These are phyloP conservation scores for Hippophae rhamnoides DNA, from an alignment of 306 rosid species.

Conservation along the genomic window DNA sequence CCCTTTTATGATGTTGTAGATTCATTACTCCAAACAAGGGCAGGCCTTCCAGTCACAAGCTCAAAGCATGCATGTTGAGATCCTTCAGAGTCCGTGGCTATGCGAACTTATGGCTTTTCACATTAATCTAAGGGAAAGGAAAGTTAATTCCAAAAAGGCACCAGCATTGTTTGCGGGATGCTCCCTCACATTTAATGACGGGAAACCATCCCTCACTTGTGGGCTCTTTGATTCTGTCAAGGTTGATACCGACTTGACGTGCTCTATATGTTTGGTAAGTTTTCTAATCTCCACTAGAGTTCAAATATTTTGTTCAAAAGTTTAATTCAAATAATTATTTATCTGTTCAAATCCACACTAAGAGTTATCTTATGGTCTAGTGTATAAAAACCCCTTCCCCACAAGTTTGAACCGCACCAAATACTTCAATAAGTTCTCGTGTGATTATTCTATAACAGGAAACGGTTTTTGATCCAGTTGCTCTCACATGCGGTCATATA, in stretches of 20 bases:
- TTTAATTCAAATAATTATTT: no score
- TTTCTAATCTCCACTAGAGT: background rate
- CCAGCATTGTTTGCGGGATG: constrained; percentile 59
- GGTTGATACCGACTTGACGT: constrained; percentile 71
- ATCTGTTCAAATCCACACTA: no score
- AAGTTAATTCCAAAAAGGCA: constrained; percentile 28
- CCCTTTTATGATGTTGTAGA: constrained; percentile 28
- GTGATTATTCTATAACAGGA: constrained; percentile 41
- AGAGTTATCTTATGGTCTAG: no score
- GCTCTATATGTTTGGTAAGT: constrained; percentile 94
- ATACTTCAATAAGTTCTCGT: background rate
- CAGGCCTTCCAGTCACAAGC: constrained; percentile 74
- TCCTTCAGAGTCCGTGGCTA: constrained; percentile 95
- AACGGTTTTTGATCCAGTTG: constrained; percentile 86
- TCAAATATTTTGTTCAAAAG: background rate
- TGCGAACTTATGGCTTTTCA: constrained; percentile 92
- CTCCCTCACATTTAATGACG: constrained; percentile 51
- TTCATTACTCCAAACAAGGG: constrained; percentile 92
- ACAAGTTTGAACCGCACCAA: no score
- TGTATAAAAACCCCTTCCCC: no score
- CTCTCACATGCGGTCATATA: constrained; percentile 87
- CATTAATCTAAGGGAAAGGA: constrained; percentile 66
- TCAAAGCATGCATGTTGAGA: constrained; percentile 73
- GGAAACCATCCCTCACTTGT: constrained; percentile 74
- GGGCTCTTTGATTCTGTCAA: constrained; percentile 74